Evolutionary conservation across 2,329 filamentous ascomycete species (phyloP), one percentile per base, ranked within the genome.

Genomic region (Aspergillus sp.): DNA sequence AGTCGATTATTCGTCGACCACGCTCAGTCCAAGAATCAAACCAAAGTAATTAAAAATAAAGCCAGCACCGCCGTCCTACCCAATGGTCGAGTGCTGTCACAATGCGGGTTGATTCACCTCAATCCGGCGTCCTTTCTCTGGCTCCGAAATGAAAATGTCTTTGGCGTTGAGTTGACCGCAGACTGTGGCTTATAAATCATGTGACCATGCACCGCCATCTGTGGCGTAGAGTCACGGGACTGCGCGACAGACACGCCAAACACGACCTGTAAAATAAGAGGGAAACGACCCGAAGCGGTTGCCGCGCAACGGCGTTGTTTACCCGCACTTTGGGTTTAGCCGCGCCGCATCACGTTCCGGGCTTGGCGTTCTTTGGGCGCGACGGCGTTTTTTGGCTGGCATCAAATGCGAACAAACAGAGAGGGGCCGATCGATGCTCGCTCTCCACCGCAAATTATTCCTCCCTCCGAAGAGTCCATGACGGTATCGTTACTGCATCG

Each of bases 291-390:
- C 27, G 12, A 54, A 19, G 19, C 57, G 60, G 80, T 83, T 83
- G 78, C 77, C 56, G 64, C 53, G 76, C 60, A 64, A 67, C 64
- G 31, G 27, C 0, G 9, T 49, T 53, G 47, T 61, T 58, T 55
- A 51, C 19, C 19, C 7, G 13, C 39, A 55, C 44, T 53, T 56
- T 53, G 39, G 48, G 34, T 37, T 30, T 47, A 31, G 12, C 19
- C 19, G 19, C 19, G 19, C 19, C 19, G 19, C 19, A 19, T 19
- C 19, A 19, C 19, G 19, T 19, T 33, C 10, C 8, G 19, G 30
- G 37, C 19, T 19, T 26, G 19, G 33, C 36, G 38, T 43, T 48
- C 47, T 46, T 36, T 30, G 10, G 26, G 45, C 50, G 49, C 47
- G 49, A 51, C 40, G 47, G 49, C 47, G 51, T 50, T 42, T 49